Evolutionary conservation across 495 filamentous ascomycete species (phyloP).

Genomic region (Trichoderma virens): DNA sequence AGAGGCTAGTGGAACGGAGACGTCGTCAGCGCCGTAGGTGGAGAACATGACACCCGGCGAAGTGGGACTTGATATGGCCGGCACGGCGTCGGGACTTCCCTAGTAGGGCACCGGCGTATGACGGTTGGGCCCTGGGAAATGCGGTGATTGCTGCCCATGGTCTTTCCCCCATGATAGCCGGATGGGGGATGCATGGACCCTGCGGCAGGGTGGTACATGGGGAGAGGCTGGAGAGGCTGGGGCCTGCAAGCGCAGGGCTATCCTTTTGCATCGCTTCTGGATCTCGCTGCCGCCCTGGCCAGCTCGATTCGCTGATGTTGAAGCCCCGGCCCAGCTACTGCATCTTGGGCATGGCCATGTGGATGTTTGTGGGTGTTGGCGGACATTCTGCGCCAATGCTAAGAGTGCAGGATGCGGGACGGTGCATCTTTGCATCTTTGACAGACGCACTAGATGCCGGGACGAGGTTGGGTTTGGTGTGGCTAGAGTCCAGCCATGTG

Average conservation of each 20-base stretch:
- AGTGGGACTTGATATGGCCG: slow-evolving; percentile 2
- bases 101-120: background rate
- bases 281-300: background rate
- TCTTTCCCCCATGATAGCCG: background rate
- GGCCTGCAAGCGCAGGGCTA: slow-evolving; percentile 1
- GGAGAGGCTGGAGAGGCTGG: background rate
- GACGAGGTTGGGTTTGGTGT: background rate
- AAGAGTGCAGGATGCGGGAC: background rate
- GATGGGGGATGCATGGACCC: background rate
- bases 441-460: background rate
- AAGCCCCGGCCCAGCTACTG: background rate
- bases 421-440: background rate
- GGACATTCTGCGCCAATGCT: background rate
- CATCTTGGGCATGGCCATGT: background rate
- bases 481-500: background rate
- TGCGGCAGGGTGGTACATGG: background rate
- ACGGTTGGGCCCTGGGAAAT: background rate
- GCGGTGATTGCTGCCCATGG: background rate
- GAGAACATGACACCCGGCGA: background rate
- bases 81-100: background rate
- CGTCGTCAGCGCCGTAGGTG: slow-evolving; percentile 7
- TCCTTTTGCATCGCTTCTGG: background rate
- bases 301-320: background rate
- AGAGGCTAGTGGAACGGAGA: background rate
- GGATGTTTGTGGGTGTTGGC: background rate